Evolutionary conservation across 805 yeast species (phyloP).

Genomic region (Starmerella cellae): DNA sequence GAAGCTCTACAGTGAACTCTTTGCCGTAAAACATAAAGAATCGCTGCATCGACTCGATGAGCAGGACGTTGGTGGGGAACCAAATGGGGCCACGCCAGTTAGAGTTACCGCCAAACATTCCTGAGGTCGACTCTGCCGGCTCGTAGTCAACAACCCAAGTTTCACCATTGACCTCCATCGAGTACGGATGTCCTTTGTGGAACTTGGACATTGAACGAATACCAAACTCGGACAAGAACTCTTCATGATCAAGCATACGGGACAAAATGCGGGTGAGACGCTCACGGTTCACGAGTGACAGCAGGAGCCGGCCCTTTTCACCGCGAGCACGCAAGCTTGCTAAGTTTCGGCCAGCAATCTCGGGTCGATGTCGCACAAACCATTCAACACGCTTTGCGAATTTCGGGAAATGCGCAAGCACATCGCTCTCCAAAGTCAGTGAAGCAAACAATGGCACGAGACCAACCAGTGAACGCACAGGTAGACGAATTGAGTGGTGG

Average conservation of each 20-base stretch:
- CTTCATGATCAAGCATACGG: conserved; percentile 73
- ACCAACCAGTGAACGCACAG: conserved; percentile 82
- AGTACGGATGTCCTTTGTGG: conserved; percentile 73
- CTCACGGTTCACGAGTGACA: conserved; percentile 71
- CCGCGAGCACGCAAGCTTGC: conserved; percentile 71
- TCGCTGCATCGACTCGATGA: conserved; percentile 77
- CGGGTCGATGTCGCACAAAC: conserved; percentile 60
- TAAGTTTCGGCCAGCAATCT: conserved; percentile 65
- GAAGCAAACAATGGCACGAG: conserved; percentile 84
- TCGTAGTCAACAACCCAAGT: conserved; percentile 33
- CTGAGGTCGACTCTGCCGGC: conserved; percentile 52
- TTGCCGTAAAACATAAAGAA: conserved; percentile 82
- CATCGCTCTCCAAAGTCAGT: conserved; percentile 73
- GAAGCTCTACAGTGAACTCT: conserved; percentile 72
- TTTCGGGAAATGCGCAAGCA: conserved; percentile 62
- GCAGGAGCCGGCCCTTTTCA: conserved; percentile 63
- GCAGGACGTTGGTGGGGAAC: conserved; percentile 82
- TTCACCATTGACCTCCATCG: conserved; percentile 69
- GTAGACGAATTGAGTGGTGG: conserved; percentile 50
- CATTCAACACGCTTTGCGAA: conserved; percentile 74
- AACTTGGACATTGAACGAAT: conserved; percentile 76
- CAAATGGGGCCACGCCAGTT: conserved; percentile 97
- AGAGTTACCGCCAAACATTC: conserved; percentile 91
- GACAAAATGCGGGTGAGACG: conserved; percentile 61
- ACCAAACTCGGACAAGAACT: conserved; percentile 74